Conservation (phyloP, 805 yeast genomes). For the Ascoidea asiatica region DNA sequence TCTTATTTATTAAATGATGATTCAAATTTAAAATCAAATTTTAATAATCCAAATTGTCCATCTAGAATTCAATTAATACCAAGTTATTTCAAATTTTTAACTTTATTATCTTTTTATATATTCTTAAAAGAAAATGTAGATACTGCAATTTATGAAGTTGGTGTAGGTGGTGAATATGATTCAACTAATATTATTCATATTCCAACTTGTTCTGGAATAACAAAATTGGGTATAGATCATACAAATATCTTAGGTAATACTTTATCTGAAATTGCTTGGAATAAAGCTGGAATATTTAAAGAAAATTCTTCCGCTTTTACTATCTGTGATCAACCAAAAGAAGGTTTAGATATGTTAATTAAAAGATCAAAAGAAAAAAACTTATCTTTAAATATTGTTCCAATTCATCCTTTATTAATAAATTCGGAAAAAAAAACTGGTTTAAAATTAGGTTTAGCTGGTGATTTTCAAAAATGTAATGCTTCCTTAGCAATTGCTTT, state of each 20-base stretch:
- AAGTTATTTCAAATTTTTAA: constrained; percentile 83
- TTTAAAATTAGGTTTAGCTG: constrained; percentile 57
- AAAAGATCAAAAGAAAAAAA: constrained; percentile 58
- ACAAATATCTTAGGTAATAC: constrained; percentile 77
- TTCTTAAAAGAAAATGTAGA: constrained; percentile 83
- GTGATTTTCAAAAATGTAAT: constrained; percentile 72
- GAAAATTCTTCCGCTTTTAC: constrained; percentile 50
- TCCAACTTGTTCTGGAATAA: constrained; percentile 78
- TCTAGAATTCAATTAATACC: too few relatives aligned
- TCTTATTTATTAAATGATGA: too few relatives aligned
- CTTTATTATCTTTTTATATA: constrained; percentile 81
- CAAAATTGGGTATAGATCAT: constrained; percentile 87
- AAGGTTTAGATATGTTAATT: constrained; percentile 40
- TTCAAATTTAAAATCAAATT: constrained; percentile 41
- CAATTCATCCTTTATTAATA: constrained; percentile 23
- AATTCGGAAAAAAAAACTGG: constrained; percentile 17
- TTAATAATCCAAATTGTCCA: too few relatives aligned
- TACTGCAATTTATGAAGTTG: constrained; percentile 92
- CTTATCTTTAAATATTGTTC: constrained; percentile 37
- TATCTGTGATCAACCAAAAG: constrained; percentile 42
- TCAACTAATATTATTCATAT: constrained; percentile 78
- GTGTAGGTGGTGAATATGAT: constrained; percentile 96
- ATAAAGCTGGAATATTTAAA: constrained; percentile 90
- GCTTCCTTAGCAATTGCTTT: constrained; percentile 80
- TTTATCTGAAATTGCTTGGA: constrained; percentile 86